Evolutionary conservation across 257 asterid species (phyloP), one percentile per base, ranked within the genome.

Genomic region (Nicotiana otophora): DNA sequence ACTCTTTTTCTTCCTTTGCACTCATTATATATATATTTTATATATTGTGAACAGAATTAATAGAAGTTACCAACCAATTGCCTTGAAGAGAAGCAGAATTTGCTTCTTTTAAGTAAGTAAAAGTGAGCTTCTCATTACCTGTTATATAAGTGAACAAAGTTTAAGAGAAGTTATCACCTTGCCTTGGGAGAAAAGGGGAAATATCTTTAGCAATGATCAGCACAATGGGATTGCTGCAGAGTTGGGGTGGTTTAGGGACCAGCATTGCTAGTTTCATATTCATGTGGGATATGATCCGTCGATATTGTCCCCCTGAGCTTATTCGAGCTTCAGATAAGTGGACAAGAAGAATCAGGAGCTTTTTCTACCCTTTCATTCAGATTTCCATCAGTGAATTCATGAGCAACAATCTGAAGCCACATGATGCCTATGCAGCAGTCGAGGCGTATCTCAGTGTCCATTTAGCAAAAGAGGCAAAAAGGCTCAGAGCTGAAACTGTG

Each of bases 401-500:
- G 3, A 90, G 88, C 19, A 82, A 31, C 61, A 86, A 88, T 70
- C 83, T 89, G 58, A 84, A 28, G 81, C 77, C 88, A 1, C 92
- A 91, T 33, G 88, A 88, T 68, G 92, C 92, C 63, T 90, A 90
- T 78, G 68, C 58, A 28, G 77, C 84, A 15, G 88, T 90, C 10
- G 89, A 90, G 84, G 90, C 92, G 0, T 92, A 90, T 68, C 89
- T 90, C 55, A 90, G 92, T 23, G 54, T 23, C 17, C 85, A 84
- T 55, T 88, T 87, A 0, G 86, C 82, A 1, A 81, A 86, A 15
- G 82, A 82, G 0, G 90, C 89, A 39, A 87, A 86, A 69, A 82
- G 79, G 12, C 88, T 92, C 84, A 90, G 89, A 84, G 93, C 94
- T 3, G 92, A 90, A 86, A 86, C 66, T 84, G 30, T 81, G 3